Conservation (phyloP, 148 eudicot species). For the Talinum fruticosum region DNA sequence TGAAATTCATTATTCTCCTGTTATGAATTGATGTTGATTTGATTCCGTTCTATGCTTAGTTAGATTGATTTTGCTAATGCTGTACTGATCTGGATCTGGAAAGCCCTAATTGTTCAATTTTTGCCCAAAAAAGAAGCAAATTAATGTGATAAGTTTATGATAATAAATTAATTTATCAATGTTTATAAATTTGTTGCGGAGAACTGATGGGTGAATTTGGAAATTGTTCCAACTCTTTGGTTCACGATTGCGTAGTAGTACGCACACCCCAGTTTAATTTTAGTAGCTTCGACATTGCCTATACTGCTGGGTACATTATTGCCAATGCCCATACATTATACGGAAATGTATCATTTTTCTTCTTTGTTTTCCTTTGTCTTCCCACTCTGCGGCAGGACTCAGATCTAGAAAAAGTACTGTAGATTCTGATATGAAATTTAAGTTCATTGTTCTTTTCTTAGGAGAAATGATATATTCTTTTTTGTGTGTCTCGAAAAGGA, state of each 20-base stretch:
- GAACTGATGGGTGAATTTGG: background rate
- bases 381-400: background rate
- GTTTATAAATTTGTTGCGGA: background rate
- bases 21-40: conserved; percentile 6
- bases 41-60: background rate
- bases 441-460: background rate
- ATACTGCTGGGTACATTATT: too few species aligned
- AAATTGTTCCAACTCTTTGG: too few species aligned
- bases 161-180: background rate
- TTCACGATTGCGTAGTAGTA: too few species aligned
- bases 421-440: background rate
- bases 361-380: background rate
- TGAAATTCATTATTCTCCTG: background rate
- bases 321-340: background rate
- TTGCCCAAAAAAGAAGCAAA: too few species aligned
- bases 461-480: background rate
- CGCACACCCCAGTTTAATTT: too few species aligned
- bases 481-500: background rate
- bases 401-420: too few species aligned
- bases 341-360: background rate
- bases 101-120: conserved; percentile 9
- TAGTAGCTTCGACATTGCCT: too few species aligned
- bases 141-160: background rate
- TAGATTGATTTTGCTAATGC: background rate
- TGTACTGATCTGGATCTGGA: conserved; percentile 28